Evolutionary conservation across 2,329 filamentous ascomycete genomes (phyloP).

Genomic region (Phialophora verrucosa): DNA sequence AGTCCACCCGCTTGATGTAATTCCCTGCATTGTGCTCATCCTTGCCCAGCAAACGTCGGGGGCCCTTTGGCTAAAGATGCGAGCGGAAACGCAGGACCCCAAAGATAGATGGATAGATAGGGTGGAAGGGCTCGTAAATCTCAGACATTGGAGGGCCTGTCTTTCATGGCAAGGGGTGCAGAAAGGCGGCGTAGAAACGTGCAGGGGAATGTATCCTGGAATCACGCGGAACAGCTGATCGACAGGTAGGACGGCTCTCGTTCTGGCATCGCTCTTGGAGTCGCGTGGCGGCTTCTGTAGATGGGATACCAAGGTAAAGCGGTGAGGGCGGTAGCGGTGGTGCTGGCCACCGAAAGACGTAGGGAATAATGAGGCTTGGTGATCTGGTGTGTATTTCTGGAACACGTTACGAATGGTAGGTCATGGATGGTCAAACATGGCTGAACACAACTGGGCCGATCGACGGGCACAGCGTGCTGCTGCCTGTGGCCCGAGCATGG

Average conservation of each 20-base stretch:
- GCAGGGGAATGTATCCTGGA: not conserved
- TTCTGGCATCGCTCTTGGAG: not conserved
- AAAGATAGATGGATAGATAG: not conserved
- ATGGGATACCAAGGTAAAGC: constrained; percentile 4
- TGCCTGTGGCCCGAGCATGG: not conserved
- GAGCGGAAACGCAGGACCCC: not conserved
- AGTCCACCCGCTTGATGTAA: not conserved
- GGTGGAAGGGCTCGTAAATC: not conserved
- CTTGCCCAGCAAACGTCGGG: not conserved
- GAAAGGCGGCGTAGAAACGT: not conserved
- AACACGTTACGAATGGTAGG: constrained; percentile 2
- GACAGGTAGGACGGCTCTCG: not conserved
- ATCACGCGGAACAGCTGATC: not conserved
- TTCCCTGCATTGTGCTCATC: not conserved
- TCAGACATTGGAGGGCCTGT: not conserved
- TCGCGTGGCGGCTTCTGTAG: not conserved
- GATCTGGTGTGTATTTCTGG: not conserved
- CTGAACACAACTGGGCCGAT: constrained; percentile 4
- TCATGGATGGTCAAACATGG: not conserved
- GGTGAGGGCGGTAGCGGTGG: not conserved
- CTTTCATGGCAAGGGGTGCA: not conserved
- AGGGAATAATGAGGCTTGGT: constrained; percentile 2
- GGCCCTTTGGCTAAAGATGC: not conserved
- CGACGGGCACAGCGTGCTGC: constrained; percentile 6
- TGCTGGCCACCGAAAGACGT: not conserved